A percentile compares a stretch with the other conserved stretches of the same genome.
Conservation (phyloP, 331 rosid genomes). For the Prunus yedoensis region DNA sequence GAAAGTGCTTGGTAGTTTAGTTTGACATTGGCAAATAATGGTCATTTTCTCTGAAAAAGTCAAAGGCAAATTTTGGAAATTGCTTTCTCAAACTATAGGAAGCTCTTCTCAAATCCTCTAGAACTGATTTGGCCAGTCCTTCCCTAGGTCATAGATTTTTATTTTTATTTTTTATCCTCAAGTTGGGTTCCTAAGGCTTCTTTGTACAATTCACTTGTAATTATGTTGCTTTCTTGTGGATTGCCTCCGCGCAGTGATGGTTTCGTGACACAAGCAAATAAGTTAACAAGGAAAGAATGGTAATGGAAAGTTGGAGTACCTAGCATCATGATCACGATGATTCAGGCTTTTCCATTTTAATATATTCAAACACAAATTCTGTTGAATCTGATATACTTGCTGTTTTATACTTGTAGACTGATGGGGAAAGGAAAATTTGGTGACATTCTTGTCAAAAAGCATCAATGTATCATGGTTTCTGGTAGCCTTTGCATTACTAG, state of each 20-base stretch:
- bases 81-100: neutral
- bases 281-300: neutral
- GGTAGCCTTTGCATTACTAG: conserved; percentile 1
- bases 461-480: neutral
- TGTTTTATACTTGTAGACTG: neutral
- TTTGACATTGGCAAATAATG: neutral
- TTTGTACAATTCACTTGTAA: neutral
- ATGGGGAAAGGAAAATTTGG: neutral
- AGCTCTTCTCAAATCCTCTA: neutral
- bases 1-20: neutral
- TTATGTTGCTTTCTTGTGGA: neutral
- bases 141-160: neutral
- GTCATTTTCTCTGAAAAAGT: neutral
- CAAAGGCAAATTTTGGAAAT: neutral
- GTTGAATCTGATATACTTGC: neutral
- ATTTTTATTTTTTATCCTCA: neutral
- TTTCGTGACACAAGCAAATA: too few relatives aligned
- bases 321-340: neutral
- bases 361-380: neutral
- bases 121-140: neutral
- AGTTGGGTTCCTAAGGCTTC: conserved; percentile 1
- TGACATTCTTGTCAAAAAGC: neutral
- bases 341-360: neutral
- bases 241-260: neutral
- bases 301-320: neutral